Conservation (phyloP, 2,329 filamentous ascomycete genomes). For the Pseudocercospora vitis region DNA sequence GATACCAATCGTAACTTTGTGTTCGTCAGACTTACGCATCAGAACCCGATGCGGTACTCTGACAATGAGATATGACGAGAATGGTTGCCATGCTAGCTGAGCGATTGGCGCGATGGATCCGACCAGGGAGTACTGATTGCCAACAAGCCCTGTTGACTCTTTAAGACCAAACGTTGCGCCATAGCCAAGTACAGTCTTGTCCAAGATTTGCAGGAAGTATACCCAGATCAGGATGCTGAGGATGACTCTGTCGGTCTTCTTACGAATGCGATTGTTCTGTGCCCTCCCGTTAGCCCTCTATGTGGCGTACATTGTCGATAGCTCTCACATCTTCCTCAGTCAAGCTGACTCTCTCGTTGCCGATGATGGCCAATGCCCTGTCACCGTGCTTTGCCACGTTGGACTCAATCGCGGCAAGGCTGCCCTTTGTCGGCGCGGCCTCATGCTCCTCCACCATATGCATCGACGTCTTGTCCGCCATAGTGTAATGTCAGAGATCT, state of each 20-base stretch:
- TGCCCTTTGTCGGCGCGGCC: slow-evolving; percentile 13
- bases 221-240: slow-evolving; percentile 58
- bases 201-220: slow-evolving; percentile 56
- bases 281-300: slow-evolving; percentile 1
- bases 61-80: slow-evolving; percentile 64
- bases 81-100: slow-evolving; percentile 62
- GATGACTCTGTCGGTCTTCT: slow-evolving; percentile 62
- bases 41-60: slow-evolving; percentile 65
- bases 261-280: slow-evolving; percentile 55
- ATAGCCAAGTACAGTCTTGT: slow-evolving; percentile 56
- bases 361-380: slow-evolving; percentile 24
- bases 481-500: background rate
- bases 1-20: too few relatives aligned
- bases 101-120: slow-evolving; percentile 53
- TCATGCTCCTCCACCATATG: slow-evolving; percentile 16
- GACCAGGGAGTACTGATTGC: slow-evolving; percentile 53
- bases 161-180: slow-evolving; percentile 50
- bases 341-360: slow-evolving; percentile 34
- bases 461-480: slow-evolving; percentile 17
- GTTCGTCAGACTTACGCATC: too few relatives aligned
- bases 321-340: slow-evolving; percentile 40
- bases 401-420: slow-evolving; percentile 9
- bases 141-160: slow-evolving; percentile 47
- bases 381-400: slow-evolving; percentile 25
- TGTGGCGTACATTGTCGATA: background rate